phyloP scores from a whole-genome alignment of 73 alveolate species.

The Paramecium bursaria region DNA sequence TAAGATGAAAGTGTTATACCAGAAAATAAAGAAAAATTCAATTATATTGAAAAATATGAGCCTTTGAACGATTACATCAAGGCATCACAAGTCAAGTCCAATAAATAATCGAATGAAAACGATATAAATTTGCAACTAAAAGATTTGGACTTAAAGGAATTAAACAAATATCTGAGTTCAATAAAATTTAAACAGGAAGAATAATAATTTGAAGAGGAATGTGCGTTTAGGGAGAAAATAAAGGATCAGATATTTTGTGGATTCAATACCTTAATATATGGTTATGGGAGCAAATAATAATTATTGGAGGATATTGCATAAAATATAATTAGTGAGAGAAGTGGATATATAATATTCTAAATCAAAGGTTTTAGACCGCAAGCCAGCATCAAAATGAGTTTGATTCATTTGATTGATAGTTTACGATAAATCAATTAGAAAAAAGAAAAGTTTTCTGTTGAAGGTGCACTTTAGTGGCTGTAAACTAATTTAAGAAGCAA shows the following conservation, averaged over 20 bases:
- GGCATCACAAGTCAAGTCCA: not conserved
- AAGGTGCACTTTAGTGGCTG: not conserved
- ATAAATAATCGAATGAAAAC: too few species aligned
- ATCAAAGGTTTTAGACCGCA: slow-evolving; percentile 21
- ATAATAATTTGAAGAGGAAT: slow-evolving; percentile 24
- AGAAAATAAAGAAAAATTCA: not conserved
- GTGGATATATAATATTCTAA: not conserved
- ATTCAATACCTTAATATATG: slow-evolving; percentile 35
- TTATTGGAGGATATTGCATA: not conserved
- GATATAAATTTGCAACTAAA: not conserved
- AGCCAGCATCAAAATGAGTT: slow-evolving; percentile 1
- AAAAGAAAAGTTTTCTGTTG: not conserved
- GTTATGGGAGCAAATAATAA: slow-evolving; percentile 37
- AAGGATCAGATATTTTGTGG: not conserved
- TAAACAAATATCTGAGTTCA: not conserved
- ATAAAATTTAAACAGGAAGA: not conserved
- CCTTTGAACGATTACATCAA: not conserved
- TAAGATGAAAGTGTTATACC: too few species aligned
- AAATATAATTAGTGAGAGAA: not conserved
- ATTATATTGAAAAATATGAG: not conserved
- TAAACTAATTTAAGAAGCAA: not conserved
- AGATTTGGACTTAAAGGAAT: slow-evolving; percentile 34
- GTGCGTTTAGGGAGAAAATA: not conserved
- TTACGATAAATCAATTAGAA: not conserved
- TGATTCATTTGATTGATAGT: not conserved